These are phyloP conservation scores for Laetiporus sulphureus DNA, from an alignment of 1,284 basidiomycete species.

Conservation along the genomic window DNA sequence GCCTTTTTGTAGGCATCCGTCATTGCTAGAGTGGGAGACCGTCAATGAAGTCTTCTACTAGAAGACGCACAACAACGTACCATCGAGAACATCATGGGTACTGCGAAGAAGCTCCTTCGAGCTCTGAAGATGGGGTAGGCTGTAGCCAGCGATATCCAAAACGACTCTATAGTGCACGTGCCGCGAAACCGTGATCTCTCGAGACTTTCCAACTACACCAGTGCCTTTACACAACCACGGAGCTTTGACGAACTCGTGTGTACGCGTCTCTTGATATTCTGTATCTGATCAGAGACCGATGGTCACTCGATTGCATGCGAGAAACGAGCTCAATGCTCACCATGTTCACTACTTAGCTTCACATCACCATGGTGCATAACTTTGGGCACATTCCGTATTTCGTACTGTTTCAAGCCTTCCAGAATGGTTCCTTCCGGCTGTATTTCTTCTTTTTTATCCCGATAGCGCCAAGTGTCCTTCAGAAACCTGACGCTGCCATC, in stretches of 20 bases:
- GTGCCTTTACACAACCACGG: no score
- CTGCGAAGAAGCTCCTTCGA: conserved; percentile 7
- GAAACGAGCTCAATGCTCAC: no score
- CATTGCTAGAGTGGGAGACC: no score
- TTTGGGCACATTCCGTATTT: conserved; percentile 7
- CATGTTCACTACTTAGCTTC: no score
- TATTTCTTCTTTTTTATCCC: neutral
- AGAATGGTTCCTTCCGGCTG: conserved; percentile 8
- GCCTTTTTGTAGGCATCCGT: conserved; percentile 1
- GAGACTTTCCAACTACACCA: no score
- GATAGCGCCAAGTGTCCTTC: conserved; percentile 12
- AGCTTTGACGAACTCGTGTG: no score
- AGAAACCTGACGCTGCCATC: conserved; percentile 3
- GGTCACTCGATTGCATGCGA: no score
- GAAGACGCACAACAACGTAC: conserved; percentile 1
- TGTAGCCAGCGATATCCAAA: conserved; percentile 5
- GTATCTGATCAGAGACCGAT: no score
- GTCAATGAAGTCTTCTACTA: no score
- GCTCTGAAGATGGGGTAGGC: conserved; percentile 2
- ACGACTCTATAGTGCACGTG: conserved; percentile 9
- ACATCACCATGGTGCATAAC: conserved; percentile 9
- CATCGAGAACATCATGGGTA: conserved; percentile 1
- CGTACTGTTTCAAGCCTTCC: neutral
- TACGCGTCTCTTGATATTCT: no score
- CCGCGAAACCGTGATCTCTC: no score